Percentiles rank a stretch among this genome's conserved stretches.
Conservation (phyloP, 768 basidiomycete genomes). For the Termitomyces sp. region DNA sequence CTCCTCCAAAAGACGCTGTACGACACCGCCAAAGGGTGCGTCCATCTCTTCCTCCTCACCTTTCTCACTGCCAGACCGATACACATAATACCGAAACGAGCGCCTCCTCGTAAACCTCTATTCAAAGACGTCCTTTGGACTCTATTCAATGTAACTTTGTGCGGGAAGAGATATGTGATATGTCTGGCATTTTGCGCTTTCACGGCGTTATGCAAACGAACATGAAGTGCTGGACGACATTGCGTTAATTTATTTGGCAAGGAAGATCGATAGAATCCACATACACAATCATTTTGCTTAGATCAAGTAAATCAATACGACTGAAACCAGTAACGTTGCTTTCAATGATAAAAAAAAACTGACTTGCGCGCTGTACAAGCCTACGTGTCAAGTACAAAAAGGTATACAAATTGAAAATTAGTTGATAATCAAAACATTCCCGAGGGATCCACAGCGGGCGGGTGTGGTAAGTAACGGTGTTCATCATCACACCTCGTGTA, state of each 20-base stretch:
- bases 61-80: background rate
- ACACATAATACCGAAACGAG: slow-evolving; percentile 45
- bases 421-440: background rate
- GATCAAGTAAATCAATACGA: no score
- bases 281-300: background rate
- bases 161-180: no score
- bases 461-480: background rate
- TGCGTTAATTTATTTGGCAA: no score
- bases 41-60: slow-evolving; percentile 22
- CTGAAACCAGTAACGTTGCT: no score
- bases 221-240: no score
- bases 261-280: no score
- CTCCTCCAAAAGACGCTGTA: slow-evolving; percentile 25
- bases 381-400: background rate
- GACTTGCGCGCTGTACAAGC: background rate
- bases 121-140: no score
- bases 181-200: no score
- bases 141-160: no score
- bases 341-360: background rate
- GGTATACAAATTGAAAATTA: background rate
- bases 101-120: slow-evolving; percentile 29
- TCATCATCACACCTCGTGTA: background rate
- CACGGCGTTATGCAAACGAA: no score
- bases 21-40: slow-evolving; percentile 34
- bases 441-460: background rate